Evolutionary conservation across 495 filamentous ascomycete species (phyloP).

Genomic region (Penicillium lagena): DNA sequence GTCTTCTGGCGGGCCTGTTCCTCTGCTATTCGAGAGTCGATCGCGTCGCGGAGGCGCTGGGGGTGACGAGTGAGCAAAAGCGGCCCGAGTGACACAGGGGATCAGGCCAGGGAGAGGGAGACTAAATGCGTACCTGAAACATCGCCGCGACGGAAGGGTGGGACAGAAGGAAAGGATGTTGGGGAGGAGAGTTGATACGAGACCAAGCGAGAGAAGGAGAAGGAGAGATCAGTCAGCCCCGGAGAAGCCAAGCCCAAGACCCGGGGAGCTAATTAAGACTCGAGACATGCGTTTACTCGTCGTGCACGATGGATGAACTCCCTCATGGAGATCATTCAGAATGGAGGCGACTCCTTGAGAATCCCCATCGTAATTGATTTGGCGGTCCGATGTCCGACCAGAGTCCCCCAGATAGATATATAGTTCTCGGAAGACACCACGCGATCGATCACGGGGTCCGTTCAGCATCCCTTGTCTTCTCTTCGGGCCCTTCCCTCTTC

Average conservation of each 20-base stretch:
- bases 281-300: too few relatives aligned
- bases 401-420: too few relatives aligned
- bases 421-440: background rate
- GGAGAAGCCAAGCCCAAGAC: too few relatives aligned
- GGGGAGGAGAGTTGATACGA: constrained; percentile 13
- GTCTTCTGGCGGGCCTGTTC: constrained; percentile 75
- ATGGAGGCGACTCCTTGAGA: too few relatives aligned
- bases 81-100: background rate
- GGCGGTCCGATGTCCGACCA: too few relatives aligned
- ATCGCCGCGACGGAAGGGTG: constrained; percentile 30
- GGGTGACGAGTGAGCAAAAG: background rate
- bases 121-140: constrained; percentile 36
- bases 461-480: background rate
- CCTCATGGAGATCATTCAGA: too few relatives aligned
- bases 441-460: background rate
- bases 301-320: too few relatives aligned
- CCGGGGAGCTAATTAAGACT: too few relatives aligned
- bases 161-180: constrained; percentile 11
- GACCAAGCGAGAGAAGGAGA: constrained; percentile 7
- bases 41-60: constrained; percentile 78
- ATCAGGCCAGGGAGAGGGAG: background rate
- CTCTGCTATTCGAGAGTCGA: constrained; percentile 81
- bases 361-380: too few relatives aligned
- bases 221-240: too few relatives aligned
- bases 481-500: background rate